Base-by-base conservation (phyloP, 2,329 filamentous ascomycete species). In the Polychaeton citri region DNA sequence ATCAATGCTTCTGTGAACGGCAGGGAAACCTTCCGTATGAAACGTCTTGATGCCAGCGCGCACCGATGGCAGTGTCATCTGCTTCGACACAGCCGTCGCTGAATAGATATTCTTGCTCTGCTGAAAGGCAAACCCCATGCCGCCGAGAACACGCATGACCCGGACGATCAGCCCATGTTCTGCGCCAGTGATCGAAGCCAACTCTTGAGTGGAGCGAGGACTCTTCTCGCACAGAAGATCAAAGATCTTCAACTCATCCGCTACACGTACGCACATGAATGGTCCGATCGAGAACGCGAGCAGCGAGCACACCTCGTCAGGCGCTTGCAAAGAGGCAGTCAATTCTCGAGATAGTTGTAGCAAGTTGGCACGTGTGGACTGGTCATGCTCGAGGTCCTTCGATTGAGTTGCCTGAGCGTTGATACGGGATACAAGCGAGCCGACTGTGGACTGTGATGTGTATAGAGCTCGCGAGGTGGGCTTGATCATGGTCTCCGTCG, bases 1-100 rank as follows among this genome's bases (percentile, higher is more conserved):
- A 5, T 24, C 21, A 9, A 41, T 43, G 12, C 40, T 35, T n/a
- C 33, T 31, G 6, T n/a, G 17, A 7, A 41, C 19, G 24, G 40
- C 36, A 10, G 31, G 35, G n/a, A 40, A 24, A 8, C 30, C 32
- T 21, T 43, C 36, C 17, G 41, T 41, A 33, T 38, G 42, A 38
- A 33, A 36, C 28, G 36, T 36, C 21, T 37, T 33, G 7, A 38
- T 33, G 15, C 39, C 39, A 19, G 39, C 39, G n/a, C 36, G 30
- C 16, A 38, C 39, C 5, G 21, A 31, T 9, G 32, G 24, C 26
- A 38, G 10, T 5, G 39, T 38, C 39, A 41, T 41, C 32, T 38
- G 33, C 30, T 34, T 38, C n/a, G 33, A 38, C 13, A 35, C 36
- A 8, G 39, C 26, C 6, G 33, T 41, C 3, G 36, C 24, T 15